Conservation (phyloP, 495 filamentous ascomycete genomes). For the Poronia punctata region DNA sequence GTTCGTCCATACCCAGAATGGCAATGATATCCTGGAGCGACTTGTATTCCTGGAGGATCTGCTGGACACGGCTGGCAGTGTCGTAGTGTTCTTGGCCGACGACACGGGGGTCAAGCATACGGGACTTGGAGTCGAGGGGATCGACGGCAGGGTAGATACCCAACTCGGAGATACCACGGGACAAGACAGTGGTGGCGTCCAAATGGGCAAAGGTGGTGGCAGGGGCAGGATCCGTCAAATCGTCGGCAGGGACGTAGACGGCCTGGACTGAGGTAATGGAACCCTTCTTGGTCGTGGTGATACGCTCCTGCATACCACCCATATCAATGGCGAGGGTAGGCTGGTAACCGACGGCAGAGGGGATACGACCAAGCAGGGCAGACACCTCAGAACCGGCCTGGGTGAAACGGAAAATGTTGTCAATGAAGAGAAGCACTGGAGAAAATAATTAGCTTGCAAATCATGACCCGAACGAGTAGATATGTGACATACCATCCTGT, state of each 20-base stretch:
- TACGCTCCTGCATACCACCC: constrained; percentile 99
- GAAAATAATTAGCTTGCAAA: constrained; percentile 5
- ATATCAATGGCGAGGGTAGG: constrained; percentile 99
- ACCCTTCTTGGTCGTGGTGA: constrained; percentile 98
- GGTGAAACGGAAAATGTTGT: constrained; percentile 99
- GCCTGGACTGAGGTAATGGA: constrained; percentile 99
- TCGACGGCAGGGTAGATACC: constrained; percentile 99
- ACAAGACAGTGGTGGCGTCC: constrained; percentile 99
- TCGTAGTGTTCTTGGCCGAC: constrained; percentile 97
- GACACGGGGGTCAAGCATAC: constrained; percentile 98
- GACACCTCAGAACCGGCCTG: constrained; percentile 99
- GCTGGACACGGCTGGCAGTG: constrained; percentile 88
- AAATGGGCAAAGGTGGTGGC: constrained; percentile 99
- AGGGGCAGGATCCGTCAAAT: constrained; percentile 99
- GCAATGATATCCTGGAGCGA: constrained; percentile 99
- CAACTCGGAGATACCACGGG: constrained; percentile 99
- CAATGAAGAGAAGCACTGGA: constrained; percentile 92
- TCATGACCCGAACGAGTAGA: neutral
- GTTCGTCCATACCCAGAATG: constrained; percentile 99
- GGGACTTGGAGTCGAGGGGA: constrained; percentile 97
- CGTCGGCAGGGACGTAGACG: constrained; percentile 99
- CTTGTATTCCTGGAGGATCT: constrained; percentile 99
- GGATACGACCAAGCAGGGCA: constrained; percentile 98
- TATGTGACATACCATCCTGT: constrained; percentile 65
- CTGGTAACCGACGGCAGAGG: constrained; percentile 99